Percentiles rank a stretch among this genome's conserved stretches.
These are phyloP conservation scores for Epichloe gansuensis DNA, from an alignment of 2,329 filamentous ascomycete genomes.

Conservation along the genomic window DNA sequence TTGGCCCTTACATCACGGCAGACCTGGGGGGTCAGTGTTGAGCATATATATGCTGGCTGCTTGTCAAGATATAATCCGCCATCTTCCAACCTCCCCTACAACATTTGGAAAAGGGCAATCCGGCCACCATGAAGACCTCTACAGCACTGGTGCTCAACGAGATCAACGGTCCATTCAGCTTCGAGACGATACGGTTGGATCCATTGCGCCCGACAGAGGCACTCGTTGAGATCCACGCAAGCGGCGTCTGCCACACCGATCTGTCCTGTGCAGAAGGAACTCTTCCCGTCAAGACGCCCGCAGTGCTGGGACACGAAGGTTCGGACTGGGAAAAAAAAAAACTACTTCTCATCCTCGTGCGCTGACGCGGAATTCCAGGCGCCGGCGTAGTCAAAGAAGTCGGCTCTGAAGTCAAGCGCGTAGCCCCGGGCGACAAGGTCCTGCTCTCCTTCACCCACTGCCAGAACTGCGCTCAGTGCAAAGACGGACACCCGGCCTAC, in stretches of 20 bases:
- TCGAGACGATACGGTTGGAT: not conserved
- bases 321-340: not conserved
- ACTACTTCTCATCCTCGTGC: not conserved
- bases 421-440: not conserved
- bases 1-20: too few species aligned
- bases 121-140: not conserved
- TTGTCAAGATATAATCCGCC: too few species aligned
- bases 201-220: not conserved
- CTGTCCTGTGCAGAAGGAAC: not conserved
- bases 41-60: too few species aligned
- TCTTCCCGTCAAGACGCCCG: not conserved
- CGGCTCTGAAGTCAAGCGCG: not conserved
- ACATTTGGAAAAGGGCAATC: not conserved
- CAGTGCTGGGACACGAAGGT: conserved; percentile 2
- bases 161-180: not conserved
- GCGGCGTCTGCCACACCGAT: conserved; percentile 3
- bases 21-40: too few species aligned
- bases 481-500: not conserved
- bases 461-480: not conserved
- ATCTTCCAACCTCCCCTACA: too few species aligned
- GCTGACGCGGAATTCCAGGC: not conserved
- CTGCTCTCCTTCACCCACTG: conserved; percentile 1
- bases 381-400: not conserved
- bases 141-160: not conserved
- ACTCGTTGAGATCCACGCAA: not conserved